These are phyloP conservation scores for Teratosphaeria pseudoeucalypti DNA, from an alignment of 2,329 filamentous ascomycete species.

Conservation along the genomic window DNA sequence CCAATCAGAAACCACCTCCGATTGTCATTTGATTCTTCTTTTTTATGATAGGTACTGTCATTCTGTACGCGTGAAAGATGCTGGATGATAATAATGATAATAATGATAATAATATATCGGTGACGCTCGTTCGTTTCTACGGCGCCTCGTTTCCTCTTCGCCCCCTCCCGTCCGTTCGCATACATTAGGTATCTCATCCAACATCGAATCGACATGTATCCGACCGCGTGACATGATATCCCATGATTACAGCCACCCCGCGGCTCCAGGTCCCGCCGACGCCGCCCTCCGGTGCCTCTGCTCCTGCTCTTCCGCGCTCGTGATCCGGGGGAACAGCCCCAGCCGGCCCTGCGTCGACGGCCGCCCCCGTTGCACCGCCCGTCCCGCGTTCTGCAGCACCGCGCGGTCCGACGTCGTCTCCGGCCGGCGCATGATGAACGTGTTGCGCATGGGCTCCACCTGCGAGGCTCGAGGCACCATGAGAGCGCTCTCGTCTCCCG, in stretches of 20 bases:
- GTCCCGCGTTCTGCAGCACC: neutral
- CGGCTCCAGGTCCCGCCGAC: neutral
- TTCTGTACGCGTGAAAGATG: neutral
- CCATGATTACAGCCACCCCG: neutral
- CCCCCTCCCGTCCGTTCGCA: neutral
- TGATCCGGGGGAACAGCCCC: neutral
- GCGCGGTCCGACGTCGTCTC: neutral
- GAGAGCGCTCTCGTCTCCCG: neutral
- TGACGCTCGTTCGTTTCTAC: neutral
- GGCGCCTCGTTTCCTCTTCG: neutral
- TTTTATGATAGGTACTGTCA: neutral
- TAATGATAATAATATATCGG: neutral
- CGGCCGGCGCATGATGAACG: neutral
- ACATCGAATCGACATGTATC: neutral
- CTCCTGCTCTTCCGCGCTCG: neutral
- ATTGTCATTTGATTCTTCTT: neutral
- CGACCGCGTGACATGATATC: neutral
- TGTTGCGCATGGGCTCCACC: conserved; percentile 3
- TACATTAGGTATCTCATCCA: neutral
- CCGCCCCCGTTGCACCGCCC: conserved; percentile 1
- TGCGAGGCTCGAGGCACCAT: conserved; percentile 2
- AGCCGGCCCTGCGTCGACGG: neutral
- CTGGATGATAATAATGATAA: neutral
- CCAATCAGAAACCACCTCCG: neutral
- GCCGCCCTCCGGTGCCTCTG: neutral